Base-by-base conservation (phyloP, 2,329 filamentous ascomycete species). In the Pestalotiopsis sp. region DNA sequence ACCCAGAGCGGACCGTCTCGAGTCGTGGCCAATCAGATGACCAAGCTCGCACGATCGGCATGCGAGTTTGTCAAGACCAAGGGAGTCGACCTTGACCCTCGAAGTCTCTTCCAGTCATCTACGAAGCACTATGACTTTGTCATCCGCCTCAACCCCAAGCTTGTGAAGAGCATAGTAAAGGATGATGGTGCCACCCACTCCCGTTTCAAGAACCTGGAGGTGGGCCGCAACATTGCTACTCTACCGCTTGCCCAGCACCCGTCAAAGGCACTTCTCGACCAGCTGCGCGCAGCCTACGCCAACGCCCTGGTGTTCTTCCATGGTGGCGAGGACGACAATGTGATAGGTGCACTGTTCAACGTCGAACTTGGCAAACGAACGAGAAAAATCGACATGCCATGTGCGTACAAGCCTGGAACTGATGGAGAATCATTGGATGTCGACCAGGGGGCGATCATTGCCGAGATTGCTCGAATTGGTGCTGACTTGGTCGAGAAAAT, bases 1-100 rank as follows among this genome's bases (percentile, higher is more conserved):
- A 97, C 94, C 64, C 87, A 87, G 67, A 83, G 85, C 62, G 81
- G 83, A 0, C 95, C 95, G 0, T 89, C 92, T 13, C 95, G 93
- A 78, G 93, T 98, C 63, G 89, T 95, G 36, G 95, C 95, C 13
- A 89, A 91, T 14, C 90, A 96, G 52, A 92, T 98, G 87, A 94
- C 92, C 0, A 89, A 88, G 3, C 84, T 99, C 2, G 93, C 95
- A 6, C 91, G 91, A 73, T 92, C 93, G 2, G 94, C 93, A 12
- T 88, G 88, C 75, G 88, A 88, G 65, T 78, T 92, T 12, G 81
- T 93, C 66, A 83, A 82, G 59, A 83, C 86, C 7, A 76, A 87
- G 41, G 86, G 85, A 31, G 76, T 87, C 31, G 80, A 81, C 13
- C 79, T 93, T 66, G 83, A 91, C 62, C 80, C 86, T 1, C 81